phyloP scores from a whole-genome alignment of 305 asterid species.

The Fraxinus baroniana region DNA sequence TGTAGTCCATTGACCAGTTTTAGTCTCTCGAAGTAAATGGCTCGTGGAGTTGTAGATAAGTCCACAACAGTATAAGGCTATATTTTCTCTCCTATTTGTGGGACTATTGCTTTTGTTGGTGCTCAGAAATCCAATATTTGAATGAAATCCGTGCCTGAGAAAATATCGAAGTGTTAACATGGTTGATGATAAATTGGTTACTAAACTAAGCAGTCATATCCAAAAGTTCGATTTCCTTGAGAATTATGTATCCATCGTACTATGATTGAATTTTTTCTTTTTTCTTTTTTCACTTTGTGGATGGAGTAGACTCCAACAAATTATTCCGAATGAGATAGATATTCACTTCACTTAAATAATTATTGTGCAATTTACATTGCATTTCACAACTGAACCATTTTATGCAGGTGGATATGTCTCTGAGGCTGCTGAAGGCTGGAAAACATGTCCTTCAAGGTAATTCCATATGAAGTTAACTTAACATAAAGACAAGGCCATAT shows the following conservation, averaged over 20 bases:
- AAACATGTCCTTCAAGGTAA: conserved; percentile 97
- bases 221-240: neutral
- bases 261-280: neutral
- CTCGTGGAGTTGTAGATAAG: conserved; percentile 6
- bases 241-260: neutral
- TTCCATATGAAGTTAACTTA: conserved; percentile 12
- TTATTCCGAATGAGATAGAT: neutral
- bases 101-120: neutral
- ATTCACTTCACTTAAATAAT: neutral
- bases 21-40: neutral
- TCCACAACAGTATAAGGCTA: neutral
- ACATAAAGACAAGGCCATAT: neutral
- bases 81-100: neutral
- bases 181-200: neutral
- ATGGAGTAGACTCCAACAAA: neutral
- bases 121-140: neutral
- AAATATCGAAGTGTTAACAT: neutral
- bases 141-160: neutral
- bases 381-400: conserved; percentile 27
- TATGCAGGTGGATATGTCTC: conserved; percentile 87
- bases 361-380: conserved; percentile 14
- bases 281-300: neutral
- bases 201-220: neutral
- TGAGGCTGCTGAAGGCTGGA: conserved; percentile 73
- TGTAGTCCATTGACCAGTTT: neutral